phyloP scores from a whole-genome alignment of 2,329 filamentous ascomycete species.

The Keithomyces neogunnii region DNA sequence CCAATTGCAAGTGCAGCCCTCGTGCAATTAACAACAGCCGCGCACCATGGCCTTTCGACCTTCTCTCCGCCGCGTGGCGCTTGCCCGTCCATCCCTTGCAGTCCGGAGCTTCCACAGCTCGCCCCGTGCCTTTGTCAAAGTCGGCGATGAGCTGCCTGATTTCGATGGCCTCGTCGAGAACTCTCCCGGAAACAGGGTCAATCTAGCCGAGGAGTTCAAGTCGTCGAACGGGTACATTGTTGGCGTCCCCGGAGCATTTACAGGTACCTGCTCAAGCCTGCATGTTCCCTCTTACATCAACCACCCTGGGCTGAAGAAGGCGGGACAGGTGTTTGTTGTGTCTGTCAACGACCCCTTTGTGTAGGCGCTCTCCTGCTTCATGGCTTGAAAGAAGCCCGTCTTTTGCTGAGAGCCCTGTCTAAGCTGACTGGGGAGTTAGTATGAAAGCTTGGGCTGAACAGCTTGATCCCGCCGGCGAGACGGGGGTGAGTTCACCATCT shows the following conservation, averaged over 20 bases:
- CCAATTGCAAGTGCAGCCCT: background rate
- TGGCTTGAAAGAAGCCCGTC: too few relatives aligned
- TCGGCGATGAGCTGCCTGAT: conserved; percentile 71
- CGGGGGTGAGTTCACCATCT: conserved; percentile 53
- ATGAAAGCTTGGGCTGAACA: conserved; percentile 83
- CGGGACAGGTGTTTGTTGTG: conserved; percentile 80
- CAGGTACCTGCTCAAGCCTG: conserved; percentile 44
- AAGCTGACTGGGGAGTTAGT: conserved; percentile 30
- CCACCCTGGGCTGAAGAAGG: conserved; percentile 67
- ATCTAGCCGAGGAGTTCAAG: conserved; percentile 67
- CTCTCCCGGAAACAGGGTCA: conserved; percentile 88
- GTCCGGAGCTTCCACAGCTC: conserved; percentile 55
- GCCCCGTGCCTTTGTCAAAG: conserved; percentile 55
- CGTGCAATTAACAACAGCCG: background rate
- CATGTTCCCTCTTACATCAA: conserved; percentile 86
- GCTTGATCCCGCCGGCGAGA: conserved; percentile 66
- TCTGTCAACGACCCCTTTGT: conserved; percentile 94
- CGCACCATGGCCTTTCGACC: conserved; percentile 28
- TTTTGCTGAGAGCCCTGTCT: background rate
- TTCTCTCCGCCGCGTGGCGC: conserved; percentile 23
- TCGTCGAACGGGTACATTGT: conserved; percentile 72
- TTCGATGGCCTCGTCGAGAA: conserved; percentile 71
- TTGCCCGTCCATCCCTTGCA: conserved; percentile 19
- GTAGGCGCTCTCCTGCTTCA: conserved; percentile 40
- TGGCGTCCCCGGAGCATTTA: conserved; percentile 75